Conservation (phyloP, 257 asterid species). For the Ligustrum vulgare region DNA sequence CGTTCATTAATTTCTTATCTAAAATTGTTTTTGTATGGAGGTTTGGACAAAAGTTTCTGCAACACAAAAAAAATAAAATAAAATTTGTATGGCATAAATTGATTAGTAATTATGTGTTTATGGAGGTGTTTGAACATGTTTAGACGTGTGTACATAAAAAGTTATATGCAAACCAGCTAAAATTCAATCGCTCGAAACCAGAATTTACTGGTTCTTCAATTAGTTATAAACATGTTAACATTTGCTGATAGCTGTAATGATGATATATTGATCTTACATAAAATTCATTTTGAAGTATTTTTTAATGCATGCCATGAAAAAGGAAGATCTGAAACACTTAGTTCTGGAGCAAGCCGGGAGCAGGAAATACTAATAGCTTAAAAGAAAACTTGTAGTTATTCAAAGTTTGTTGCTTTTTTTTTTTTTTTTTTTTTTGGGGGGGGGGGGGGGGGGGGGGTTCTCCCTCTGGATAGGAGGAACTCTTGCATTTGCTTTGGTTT, state of each 20-base stretch:
- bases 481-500: not conserved
- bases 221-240: not conserved
- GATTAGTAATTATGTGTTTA: slow-evolving; percentile 8
- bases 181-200: not conserved
- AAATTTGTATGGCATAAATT: slow-evolving; percentile 8
- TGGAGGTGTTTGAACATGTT: not conserved
- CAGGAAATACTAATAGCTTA: not conserved
- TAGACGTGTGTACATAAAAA: no score
- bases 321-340: not conserved
- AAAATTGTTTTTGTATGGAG: not conserved
- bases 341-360: not conserved
- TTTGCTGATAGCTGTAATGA: not conserved
- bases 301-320: not conserved
- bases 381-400: no score
- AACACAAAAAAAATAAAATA: not conserved
- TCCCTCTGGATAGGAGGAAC: not conserved
- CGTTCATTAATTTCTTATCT: slow-evolving; percentile 10
- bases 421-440: no score
- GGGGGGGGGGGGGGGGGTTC: no score
- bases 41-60: not conserved
- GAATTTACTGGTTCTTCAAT: not conserved
- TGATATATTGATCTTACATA: not conserved
- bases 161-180: not conserved
- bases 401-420: no score
- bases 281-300: not conserved